Conservation (phyloP, 768 basidiomycete species). For the Galerina marginata region DNA sequence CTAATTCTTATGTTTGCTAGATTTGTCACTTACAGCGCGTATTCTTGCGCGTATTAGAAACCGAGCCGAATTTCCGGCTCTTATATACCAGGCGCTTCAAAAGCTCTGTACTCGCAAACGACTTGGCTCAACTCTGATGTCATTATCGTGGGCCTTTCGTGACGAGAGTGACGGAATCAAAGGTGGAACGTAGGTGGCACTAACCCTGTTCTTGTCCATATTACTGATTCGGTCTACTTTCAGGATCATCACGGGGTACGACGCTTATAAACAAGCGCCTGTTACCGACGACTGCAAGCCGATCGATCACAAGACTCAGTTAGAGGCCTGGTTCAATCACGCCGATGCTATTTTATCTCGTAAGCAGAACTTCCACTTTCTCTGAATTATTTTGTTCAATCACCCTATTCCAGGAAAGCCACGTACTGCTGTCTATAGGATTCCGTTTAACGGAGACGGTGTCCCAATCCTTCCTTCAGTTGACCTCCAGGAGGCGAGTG, state of each 20-base stretch:
- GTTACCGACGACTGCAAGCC: background rate
- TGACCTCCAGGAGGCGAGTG: background rate
- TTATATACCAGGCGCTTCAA: conserved; percentile 5
- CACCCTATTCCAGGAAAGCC: background rate
- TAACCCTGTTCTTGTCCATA: background rate
- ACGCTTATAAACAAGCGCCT: background rate
- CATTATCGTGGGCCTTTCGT: conserved; percentile 7
- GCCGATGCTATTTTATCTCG: conserved; percentile 9
- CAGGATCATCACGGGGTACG: background rate
- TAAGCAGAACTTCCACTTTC: background rate
- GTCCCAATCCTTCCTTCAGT: conserved; percentile 2
- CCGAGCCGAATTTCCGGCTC: conserved; percentile 11
- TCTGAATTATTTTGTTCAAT: background rate
- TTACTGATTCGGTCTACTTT: background rate
- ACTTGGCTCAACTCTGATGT: conserved; percentile 5
- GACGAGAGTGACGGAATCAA: background rate
- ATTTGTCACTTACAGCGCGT: background rate
- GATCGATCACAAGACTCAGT: background rate
- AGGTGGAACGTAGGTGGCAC: background rate
- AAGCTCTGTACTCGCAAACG: background rate
- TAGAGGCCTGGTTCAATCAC: background rate
- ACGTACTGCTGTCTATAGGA: background rate
- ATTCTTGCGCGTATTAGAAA: background rate
- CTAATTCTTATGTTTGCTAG: background rate
- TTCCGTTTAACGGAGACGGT: conserved; percentile 1